phyloP scores from a whole-genome alignment of 169 alveolate genomes.

The Theileria sp. region DNA sequence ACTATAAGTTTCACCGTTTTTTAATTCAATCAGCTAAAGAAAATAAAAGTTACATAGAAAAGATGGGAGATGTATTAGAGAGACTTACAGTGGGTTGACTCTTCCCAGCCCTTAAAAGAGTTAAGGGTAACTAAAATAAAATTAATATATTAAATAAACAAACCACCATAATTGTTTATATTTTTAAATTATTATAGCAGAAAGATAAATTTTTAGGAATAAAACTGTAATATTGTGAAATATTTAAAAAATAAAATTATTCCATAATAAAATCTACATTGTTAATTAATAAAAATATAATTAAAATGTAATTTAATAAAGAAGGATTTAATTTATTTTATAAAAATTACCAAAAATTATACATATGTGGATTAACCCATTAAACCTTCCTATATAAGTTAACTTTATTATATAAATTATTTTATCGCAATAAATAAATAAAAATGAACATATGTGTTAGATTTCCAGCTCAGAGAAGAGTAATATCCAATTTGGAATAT shows the following conservation, averaged over 20 bases:
- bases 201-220: background rate
- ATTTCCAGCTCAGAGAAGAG: background rate
- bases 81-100: constrained; percentile 81
- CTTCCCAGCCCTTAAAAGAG: constrained; percentile 79
- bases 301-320: background rate
- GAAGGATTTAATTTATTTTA: background rate
- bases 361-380: constrained; percentile 12
- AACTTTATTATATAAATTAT: background rate
- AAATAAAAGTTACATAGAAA: background rate
- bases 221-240: background rate
- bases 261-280: background rate
- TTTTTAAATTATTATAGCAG: background rate
- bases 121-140: constrained; percentile 75
- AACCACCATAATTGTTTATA: constrained; percentile 29
- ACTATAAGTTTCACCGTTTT: constrained; percentile 83
- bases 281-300: background rate
- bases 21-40: constrained; percentile 79
- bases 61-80: background rate
- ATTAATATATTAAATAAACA: constrained; percentile 3
- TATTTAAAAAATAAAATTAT: background rate
- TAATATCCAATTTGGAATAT: background rate
- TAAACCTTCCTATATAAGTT: background rate
- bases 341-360: background rate
- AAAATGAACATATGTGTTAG: background rate
- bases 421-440: constrained; percentile 7